Evolutionary conservation across 2,329 filamentous ascomycete genomes (phyloP), one percentile per base, ranked within the genome.

Genomic region (Microdochium trichocladiopsis): DNA sequence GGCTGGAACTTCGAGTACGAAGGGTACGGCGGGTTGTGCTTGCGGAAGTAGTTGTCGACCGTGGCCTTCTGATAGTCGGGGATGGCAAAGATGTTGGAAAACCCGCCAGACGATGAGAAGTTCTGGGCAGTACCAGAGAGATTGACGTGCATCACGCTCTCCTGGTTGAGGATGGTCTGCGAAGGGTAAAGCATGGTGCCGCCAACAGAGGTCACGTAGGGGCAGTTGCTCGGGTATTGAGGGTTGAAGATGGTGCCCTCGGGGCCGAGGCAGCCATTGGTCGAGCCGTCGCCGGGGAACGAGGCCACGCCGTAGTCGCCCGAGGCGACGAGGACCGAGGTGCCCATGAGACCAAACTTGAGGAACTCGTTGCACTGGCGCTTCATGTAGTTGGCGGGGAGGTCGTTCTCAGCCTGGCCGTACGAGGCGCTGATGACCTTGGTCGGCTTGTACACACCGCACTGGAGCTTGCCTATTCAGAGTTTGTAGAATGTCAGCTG

Each of bases 341-440:
- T 61, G 53, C 67, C 67, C 48, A 62, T 61, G 4, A 66, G 60
- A 22, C 68, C 71, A 4, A 74, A 63, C 52, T 76, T 73, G 50
- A 72, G 59, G 57, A 69, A 74, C 49, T 69, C 61, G 33, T 66
- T 63, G 53, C 67, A 69, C 49, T 65, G 62, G n/a, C 62, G 59
- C 52, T 71, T 63, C 48, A 76, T 73, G 59, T 80, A 79, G 52
- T 59, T 60, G 11, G 67, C 57, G 1, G 74, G 73, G 16, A 77
- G 65, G 5, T 72, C 71, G 16, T 62, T 61, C 58, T 78, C 75
- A 28, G 72, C 65, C 45, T 70, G 69, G 18, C 74, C 76, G 55
- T 76, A 75, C 0, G 72, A 75, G 31, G 78, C 72, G 6, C 68
- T 71, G 49, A 75, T 69, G 12, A 78, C 76, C 55, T 78, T 76